Base-by-base conservation (phyloP, 2,329 filamentous ascomycete genomes). In the Ophiobolus disseminans region DNA sequence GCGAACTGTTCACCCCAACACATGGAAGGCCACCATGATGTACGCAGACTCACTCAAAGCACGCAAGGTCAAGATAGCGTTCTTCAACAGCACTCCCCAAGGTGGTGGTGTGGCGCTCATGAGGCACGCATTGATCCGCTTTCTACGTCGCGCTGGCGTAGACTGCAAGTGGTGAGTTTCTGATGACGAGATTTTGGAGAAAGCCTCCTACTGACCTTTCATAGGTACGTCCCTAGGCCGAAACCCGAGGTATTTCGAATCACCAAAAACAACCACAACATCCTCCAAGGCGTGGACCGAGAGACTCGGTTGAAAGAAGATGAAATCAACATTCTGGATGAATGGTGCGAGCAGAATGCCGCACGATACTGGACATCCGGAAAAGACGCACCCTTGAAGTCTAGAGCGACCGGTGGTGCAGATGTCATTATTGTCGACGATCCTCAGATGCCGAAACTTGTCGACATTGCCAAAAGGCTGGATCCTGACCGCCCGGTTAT, bases 231-330 rank as follows among this genome's bases (percentile, higher is more conserved):
- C 1, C 90, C 90, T 5, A 91, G 90, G 69, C 89, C 90, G 17
- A 86, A 87, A 40, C 88, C 88, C 3, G 86, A 88, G 13, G 85
- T 93, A 9, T 94, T 94, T 73, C 82, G 89, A 40, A 87, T 90
- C 72, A 94, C 90, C 58, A 94, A 94, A 75, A 91, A 88, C 58
- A 88, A 91, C 60, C 90, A 94, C 82, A 94, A 94, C 73, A 92
- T 93, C 56, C 83, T 94, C 2, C 90, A 94, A 74, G 90, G 89
- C 7, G 89, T 92, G 32, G 85, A 85, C 31, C 78, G 80, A 20
- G 28, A 46, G 0, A 81, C 83, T 2, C 81, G 84, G n/a, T 78
- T 93, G 23, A 83, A 80, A 0, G 60, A 77, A 1, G 81, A 87
- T 2, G 83, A 89, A 48, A 85, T 86, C 61, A 69, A 76, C 1